Percentiles rank a stretch among this genome's conserved stretches.
Evolutionary conservation across 2,329 filamentous ascomycete species (phyloP).

Genomic region (Hypoxylon sp.): DNA sequence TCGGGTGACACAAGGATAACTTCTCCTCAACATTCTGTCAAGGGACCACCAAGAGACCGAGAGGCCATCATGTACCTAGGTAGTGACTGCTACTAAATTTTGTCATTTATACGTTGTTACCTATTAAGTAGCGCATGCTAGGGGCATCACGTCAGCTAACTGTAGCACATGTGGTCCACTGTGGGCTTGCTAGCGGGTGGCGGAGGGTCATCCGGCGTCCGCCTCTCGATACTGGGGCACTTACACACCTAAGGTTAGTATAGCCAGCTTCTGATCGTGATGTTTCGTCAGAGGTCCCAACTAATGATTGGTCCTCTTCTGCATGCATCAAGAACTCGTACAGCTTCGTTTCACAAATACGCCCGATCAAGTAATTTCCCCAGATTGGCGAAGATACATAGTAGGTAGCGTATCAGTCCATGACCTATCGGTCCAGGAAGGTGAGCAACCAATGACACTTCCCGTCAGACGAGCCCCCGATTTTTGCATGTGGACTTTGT

Average conservation of each 20-base stretch:
- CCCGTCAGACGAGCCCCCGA: neutral
- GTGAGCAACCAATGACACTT: conserved; percentile 31
- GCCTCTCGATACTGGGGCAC: neutral
- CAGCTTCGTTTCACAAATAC: conserved; percentile 26
- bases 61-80: neutral
- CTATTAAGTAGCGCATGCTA: conserved; percentile 3
- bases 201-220: conserved; percentile 23
- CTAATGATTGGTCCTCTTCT: conserved; percentile 16
- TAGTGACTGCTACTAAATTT: neutral
- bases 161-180: conserved; percentile 8
- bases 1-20: neutral
- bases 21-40: neutral
- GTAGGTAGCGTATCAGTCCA: neutral
- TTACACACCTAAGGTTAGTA: too few relatives aligned
- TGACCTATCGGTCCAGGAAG: conserved; percentile 12
- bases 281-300: conserved; percentile 15
- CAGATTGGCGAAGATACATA: conserved; percentile 28
- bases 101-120: neutral
- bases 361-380: conserved; percentile 31
- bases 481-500: conserved; percentile 18
- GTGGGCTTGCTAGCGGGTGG: neutral
- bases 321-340: conserved; percentile 13
- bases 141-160: conserved; percentile 37
- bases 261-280: conserved; percentile 3
- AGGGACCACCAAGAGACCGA: neutral